These are phyloP conservation scores for Mycosphaerella sp. DNA, from an alignment of 2,329 filamentous ascomycete species.

Conservation along the genomic window DNA sequence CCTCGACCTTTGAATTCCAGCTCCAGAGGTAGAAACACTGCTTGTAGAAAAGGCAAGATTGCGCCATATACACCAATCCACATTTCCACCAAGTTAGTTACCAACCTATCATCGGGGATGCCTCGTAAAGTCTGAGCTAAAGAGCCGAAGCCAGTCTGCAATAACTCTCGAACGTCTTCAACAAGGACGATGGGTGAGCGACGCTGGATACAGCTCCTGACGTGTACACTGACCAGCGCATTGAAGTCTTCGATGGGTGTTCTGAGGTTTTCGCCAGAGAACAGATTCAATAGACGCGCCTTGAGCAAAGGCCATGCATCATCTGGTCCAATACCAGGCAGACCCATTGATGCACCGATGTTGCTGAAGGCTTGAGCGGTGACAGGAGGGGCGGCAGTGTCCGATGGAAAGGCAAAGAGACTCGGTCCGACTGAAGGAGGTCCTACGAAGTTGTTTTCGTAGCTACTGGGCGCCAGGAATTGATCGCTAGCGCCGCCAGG, in stretches of 20 bases:
- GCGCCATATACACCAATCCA: constrained; percentile 91
- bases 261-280: constrained; percentile 72
- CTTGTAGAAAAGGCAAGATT: constrained; percentile 88
- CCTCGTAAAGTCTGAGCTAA: constrained; percentile 76
- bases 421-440: constrained; percentile 29
- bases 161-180: constrained; percentile 68
- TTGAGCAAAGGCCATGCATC: constrained; percentile 79
- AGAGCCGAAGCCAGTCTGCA: constrained; percentile 75
- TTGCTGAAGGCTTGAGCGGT: constrained; percentile 39
- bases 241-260: constrained; percentile 83
- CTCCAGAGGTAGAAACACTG: constrained; percentile 87
- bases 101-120: constrained; percentile 78
- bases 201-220: constrained; percentile 70
- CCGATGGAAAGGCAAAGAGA: constrained; percentile 31
- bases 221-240: constrained; percentile 68
- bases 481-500: constrained; percentile 25
- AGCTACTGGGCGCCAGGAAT: constrained; percentile 26
- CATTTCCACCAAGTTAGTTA: constrained; percentile 82
- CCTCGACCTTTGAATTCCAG: constrained; percentile 86
- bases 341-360: constrained; percentile 43
- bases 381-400: constrained; percentile 30
- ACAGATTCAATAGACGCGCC: constrained; percentile 68
- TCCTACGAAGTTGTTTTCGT: constrained; percentile 22
- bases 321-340: constrained; percentile 51
- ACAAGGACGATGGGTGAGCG: constrained; percentile 64